A percentile compares a stretch with the other conserved stretches of the same genome.
These are phyloP conservation scores for Ophiostoma australiae DNA, from an alignment of 2,329 filamentous ascomycete species.

Conservation along the genomic window DNA sequence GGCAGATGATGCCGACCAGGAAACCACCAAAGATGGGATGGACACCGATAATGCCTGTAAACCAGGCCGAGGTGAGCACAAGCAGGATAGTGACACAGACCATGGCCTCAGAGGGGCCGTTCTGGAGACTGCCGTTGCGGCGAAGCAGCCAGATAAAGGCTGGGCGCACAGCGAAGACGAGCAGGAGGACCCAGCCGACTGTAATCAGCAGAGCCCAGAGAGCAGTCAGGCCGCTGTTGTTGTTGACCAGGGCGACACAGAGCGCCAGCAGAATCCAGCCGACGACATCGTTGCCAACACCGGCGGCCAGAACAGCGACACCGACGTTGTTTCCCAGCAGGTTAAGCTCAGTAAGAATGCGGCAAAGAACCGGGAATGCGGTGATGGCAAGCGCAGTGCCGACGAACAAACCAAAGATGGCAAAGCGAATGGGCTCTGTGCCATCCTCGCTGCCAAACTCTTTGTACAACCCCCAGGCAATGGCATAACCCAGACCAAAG, in stretches of 20 bases:
- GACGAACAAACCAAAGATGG: slow-evolving; percentile 65
- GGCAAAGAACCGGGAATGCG: slow-evolving; percentile 83
- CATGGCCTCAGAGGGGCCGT: slow-evolving; percentile 80
- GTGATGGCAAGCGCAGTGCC: slow-evolving; percentile 93
- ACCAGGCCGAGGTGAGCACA: slow-evolving; percentile 74
- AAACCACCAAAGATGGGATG: slow-evolving; percentile 95
- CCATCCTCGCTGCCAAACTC: slow-evolving; percentile 54
- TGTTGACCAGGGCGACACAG: slow-evolving; percentile 89
- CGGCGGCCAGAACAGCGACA: slow-evolving; percentile 81
- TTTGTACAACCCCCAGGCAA: slow-evolving; percentile 76
- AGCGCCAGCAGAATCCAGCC: slow-evolving; percentile 91
- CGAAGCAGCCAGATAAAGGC: slow-evolving; percentile 68
- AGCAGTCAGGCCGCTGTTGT: slow-evolving; percentile 72
- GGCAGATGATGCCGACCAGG: slow-evolving; percentile 81
- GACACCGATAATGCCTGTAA: slow-evolving; percentile 81
- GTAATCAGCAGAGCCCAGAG: slow-evolving; percentile 77
- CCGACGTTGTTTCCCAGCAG: slow-evolving; percentile 78
- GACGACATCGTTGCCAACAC: slow-evolving; percentile 86
- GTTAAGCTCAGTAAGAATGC: slow-evolving; percentile 87
- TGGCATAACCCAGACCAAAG: slow-evolving; percentile 74
- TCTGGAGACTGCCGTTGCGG: slow-evolving; percentile 71
- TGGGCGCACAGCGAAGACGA: slow-evolving; percentile 68
- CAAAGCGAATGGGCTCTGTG: slow-evolving; percentile 44
- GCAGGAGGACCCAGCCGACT: slow-evolving; percentile 69
- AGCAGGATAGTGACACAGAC: slow-evolving; percentile 78